Base-by-base conservation (phyloP, 129 eudicot genomes). In the Ambrosia artemisiifolia region DNA sequence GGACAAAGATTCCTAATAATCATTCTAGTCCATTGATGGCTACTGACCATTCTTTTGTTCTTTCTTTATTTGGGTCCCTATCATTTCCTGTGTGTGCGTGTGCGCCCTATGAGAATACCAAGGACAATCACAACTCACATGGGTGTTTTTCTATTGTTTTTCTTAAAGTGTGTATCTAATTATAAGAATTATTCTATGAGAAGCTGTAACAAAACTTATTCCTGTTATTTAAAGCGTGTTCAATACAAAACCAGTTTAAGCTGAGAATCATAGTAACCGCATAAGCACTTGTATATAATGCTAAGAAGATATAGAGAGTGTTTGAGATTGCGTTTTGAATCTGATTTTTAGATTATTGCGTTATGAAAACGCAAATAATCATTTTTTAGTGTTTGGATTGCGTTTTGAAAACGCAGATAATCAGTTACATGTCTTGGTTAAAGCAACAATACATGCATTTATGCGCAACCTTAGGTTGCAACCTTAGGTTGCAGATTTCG, bases 21-120 rank as follows among this genome's bases (percentile, higher is more conserved):
- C 49, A 80, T 65, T 75, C 55, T 47, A 55, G 67, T 66, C 61
- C 71, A 55, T 67, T 76, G 76, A 17, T 71, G n/a, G 64, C 47
- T 48, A 67, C 75, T 35, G 69, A 66, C 81, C 73, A 64, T 59
- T 80, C 78, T 80, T 77, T 42, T 66, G 43, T 73, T 73, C 75
- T 84, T 71, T 78, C 79, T 78, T 68, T 68, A 74, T 63, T 76
- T 74, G 85, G 85, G 88, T 74, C 87, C 67, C 88, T 74, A 1
- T 75, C 83, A 43, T 30, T 65, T 65, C 32, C 76, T 59, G 28
- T 51, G 77, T 69, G 72, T 62, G 75, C 77, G 75, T 75, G 75
- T 65, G 81, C 76, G 51, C 59, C 61, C 63, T 71, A 47, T 46
- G 63, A 14, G 47, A 44, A 53, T 28, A 24, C 47, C 75, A 69